Evolutionary conservation across 805 yeast genomes (phyloP), one percentile per base, ranked within the genome.

Genomic region (Huiozyma sinensis): DNA sequence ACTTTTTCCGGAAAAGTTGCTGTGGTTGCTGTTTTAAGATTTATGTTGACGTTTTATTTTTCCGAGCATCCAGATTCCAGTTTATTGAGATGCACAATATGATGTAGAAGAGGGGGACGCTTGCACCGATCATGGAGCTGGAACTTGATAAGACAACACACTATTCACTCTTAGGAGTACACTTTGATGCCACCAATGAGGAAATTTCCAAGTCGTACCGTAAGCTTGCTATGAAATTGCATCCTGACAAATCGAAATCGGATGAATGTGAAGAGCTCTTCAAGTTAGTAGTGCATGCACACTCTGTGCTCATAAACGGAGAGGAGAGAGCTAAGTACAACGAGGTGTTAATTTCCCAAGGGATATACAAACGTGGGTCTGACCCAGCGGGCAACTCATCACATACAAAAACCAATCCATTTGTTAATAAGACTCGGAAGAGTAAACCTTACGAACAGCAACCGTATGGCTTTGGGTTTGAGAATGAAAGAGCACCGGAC

Each of bases 181-280:
- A 50, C 0, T 42, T 55, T 9, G 44, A 46, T 32, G 65, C 65
- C 1, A 43, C 60, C 5, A 52, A 48, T 9, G 46, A 41, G 5
- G 62, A 60, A 35, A 76, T 86, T 56, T 83, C 83, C 60, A 84
- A 83, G 60, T 88, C 95, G 1, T 86, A 83, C 65, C 71, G 88
- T 54, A 78, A 76, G 54, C 72, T 78, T 52, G 94, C 94, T 4
- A 70, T 84, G 47, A 69, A 67, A 49, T 75, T 75, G 55, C 95
- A 85, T 60, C 95, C 95, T 0, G 95, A 85, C 58, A 85, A 86
- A 66, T 81, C 84, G 34, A 76, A 75, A 33, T 57, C 60, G 17
- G 61, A 60, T n/a, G 45, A 44, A 9, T 53, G 56, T 30, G 65
- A 55, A 11, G 67, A 60, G 32, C 36, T 56, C 39, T 61, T 61